phyloP scores from a whole-genome alignment of 139 green algal genomes.

The Micractinium conductrix region DNA sequence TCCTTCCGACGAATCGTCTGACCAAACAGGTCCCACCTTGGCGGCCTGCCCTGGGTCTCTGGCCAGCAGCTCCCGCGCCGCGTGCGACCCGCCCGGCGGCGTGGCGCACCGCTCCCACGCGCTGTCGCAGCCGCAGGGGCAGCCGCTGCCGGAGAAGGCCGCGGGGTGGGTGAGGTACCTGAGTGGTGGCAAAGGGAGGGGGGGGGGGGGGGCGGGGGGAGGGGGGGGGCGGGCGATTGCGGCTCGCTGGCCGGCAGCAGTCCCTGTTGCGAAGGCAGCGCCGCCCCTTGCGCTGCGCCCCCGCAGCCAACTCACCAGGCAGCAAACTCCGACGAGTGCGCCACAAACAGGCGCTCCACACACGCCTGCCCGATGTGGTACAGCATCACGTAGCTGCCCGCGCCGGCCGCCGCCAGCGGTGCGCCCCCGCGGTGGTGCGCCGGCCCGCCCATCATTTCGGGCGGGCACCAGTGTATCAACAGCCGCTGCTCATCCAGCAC shows the following conservation, averaged over 20 bases:
- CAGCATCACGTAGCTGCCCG: conserved; percentile 35
- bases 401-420: not conserved
- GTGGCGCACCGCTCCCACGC: conserved; percentile 33
- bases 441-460: conserved; percentile 24
- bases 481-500: conserved; percentile 27
- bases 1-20: too few species aligned
- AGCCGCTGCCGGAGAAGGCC: not conserved
- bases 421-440: conserved; percentile 6
- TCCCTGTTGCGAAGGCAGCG: too few species aligned
- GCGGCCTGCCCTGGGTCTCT: not conserved
- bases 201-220: not conserved
- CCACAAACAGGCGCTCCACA: conserved; percentile 35
- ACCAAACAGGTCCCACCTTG: too few species aligned
- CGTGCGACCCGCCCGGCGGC: not conserved
- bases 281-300: not conserved
- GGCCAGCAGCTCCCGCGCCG: not conserved
- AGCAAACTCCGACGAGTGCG: conserved; percentile 6
- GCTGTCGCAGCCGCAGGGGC: not conserved
- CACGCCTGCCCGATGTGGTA: not conserved
- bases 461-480: conserved; percentile 12
- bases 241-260: not conserved
- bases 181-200: not conserved
- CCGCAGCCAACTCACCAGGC: conserved; percentile 31
- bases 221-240: not conserved
- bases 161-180: conserved; percentile 28